Evolutionary conservation across 768 basidiomycete genomes (phyloP).

Genomic region (Tephrocybe sp.): DNA sequence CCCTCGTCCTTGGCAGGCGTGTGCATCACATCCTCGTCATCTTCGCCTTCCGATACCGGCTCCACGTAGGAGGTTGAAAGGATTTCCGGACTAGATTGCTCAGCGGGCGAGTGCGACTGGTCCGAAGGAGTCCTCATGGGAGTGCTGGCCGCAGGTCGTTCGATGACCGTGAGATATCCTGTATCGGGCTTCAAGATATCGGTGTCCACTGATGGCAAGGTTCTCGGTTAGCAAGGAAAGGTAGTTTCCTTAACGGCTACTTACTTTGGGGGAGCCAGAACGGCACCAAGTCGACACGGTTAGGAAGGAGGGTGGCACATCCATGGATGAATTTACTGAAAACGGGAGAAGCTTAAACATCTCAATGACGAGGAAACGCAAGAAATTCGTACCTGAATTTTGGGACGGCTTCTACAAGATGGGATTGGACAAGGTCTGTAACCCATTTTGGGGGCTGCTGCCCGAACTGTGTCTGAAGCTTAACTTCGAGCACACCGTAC

Average conservation of each 20-base stretch:
- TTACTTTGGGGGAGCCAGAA: slow-evolving; percentile 98
- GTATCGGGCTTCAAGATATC: slow-evolving; percentile 94
- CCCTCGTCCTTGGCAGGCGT: slow-evolving; percentile 80
- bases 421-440: slow-evolving; percentile 90
- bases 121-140: slow-evolving; percentile 50
- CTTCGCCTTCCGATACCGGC: slow-evolving; percentile 94
- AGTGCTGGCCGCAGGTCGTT: slow-evolving; percentile 60
- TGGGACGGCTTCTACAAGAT: slow-evolving; percentile 95
- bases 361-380: not conserved
- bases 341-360: slow-evolving; percentile 3
- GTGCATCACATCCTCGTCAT: slow-evolving; percentile 72
- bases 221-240: not conserved
- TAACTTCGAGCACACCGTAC: slow-evolving; percentile 96
- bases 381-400: slow-evolving; percentile 79
- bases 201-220: slow-evolving; percentile 68
- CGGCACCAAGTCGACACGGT: slow-evolving; percentile 93
- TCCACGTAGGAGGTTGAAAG: slow-evolving; percentile 65
- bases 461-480: slow-evolving; percentile 93
- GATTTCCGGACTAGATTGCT: slow-evolving; percentile 39
- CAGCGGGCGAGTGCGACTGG: slow-evolving; percentile 43
- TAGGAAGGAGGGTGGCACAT: slow-evolving; percentile 88
- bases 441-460: slow-evolving; percentile 98
- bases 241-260: slow-evolving; percentile 17
- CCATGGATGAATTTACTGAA: slow-evolving; percentile 93
- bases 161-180: slow-evolving; percentile 68